Evolutionary conservation across 441 rosid species (phyloP), one percentile per base, ranked within the genome.

Genomic region (Adansonia rubrostipa): DNA sequence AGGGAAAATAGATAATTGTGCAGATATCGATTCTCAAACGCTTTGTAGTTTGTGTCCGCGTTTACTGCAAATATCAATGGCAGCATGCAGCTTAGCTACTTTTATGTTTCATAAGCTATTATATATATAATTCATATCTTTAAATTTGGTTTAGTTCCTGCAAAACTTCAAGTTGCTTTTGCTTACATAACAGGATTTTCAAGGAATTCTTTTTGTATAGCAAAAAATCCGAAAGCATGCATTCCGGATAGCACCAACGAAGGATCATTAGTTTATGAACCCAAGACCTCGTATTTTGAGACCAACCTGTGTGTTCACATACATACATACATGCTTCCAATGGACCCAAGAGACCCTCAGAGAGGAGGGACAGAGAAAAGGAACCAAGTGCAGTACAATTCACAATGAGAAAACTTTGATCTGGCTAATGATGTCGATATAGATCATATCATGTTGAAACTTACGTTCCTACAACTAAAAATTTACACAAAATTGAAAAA

Each of bases 391-490:
- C 48, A 53, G 51, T 72, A n/a, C 3, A 54, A n/a, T 28, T 9
- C 8, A 1, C 56, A 67, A 47, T 75, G 50, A 9, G 69, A 57
- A 28, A 57, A 28, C 13, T 40, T 17, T 33, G 45, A 61, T 47
- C 56, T 50, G 40, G 60, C 74, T 71, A 50, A 68, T 76, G 71
- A 9, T 75, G 40, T 67, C 20, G 14, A 51, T 48, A 67, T 40
- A 64, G 61, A 71, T 63, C 45, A 63, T 75, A 75, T 79, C 64
- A 61, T 57, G 24, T 19, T 11, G 51, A 81, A 76, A 80, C 79
- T 76, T 80, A 84, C 85, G 83, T 77, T 51, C 79, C 71, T 83
- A 80, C 20, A 71, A 53, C 74, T 76, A 51, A 10, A 77, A 71
- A 74, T 78, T 74, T 66, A 81, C 82, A 81, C 51, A 68, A 40